Percentiles rank a stretch among this genome's conserved stretches.
These are phyloP conservation scores for Neurospora sp. DNA, from an alignment of 495 filamentous ascomycete genomes.

Conservation along the genomic window DNA sequence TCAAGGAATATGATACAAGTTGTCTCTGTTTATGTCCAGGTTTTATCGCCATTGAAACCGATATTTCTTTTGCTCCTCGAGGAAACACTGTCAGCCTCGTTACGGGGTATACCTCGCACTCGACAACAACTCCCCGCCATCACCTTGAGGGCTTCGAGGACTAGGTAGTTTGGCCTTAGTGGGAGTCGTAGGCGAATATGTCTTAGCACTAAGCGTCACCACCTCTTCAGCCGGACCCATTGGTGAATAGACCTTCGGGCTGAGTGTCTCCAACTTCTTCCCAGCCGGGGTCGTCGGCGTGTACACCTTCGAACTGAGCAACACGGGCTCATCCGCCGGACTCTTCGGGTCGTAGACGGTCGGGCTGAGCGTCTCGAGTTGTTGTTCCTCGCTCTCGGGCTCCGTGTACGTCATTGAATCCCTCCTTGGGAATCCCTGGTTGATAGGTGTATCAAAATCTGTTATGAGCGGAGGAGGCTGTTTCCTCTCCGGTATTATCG, in stretches of 20 bases:
- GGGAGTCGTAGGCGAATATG: conserved; percentile 33
- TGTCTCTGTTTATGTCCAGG: not conserved
- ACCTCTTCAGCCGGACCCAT: not conserved
- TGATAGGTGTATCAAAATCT: conserved; percentile 1
- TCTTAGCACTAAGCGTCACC: conserved; percentile 28
- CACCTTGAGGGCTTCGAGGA: conserved; percentile 7
- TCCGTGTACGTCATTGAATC: not conserved
- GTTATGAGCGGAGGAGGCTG: conserved; percentile 19
- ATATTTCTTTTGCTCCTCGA: not conserved
- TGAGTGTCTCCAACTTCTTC: not conserved
- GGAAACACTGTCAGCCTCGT: not conserved
- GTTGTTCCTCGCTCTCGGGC: not conserved
- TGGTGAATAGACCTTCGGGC: not conserved
- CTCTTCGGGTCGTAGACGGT: conserved; percentile 32
- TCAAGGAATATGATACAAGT: not conserved
- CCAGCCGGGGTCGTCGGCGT: not conserved
- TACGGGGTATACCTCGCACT: not conserved
- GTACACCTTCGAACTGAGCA: not conserved
- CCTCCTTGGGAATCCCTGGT: not conserved
- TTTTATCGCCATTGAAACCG: not conserved
- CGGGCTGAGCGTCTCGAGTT: conserved; percentile 25
- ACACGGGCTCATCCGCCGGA: conserved; percentile 4
- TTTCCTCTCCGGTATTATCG: conserved; percentile 8
- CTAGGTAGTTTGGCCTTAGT: conserved; percentile 34
- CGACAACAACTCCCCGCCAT: not conserved